Evolutionary conservation across 495 filamentous ascomycete species (phyloP).

Genomic region (Glarea lozoyensis): DNA sequence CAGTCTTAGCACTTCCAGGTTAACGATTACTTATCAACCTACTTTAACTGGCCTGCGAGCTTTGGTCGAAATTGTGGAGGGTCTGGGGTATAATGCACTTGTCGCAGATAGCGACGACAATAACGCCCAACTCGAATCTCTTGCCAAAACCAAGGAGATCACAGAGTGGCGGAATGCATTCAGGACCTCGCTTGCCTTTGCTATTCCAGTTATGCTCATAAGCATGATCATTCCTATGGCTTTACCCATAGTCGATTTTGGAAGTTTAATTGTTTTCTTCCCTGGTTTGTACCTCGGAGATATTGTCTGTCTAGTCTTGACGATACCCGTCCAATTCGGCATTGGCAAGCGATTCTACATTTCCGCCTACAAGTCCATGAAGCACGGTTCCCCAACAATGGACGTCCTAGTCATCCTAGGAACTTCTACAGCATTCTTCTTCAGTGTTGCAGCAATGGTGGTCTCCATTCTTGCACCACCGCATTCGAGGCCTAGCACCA

Average conservation of each 20-base stretch:
- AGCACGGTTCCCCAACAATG: conserved; percentile 90
- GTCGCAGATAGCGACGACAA: conserved; percentile 89
- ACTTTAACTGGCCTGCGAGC: conserved; percentile 65
- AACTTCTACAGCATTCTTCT: conserved; percentile 97
- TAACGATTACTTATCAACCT: conserved; percentile 62
- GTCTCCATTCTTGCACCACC: conserved; percentile 62
- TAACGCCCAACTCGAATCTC: conserved; percentile 90
- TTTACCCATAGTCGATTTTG: conserved; percentile 63
- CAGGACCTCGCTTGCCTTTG: conserved; percentile 64
- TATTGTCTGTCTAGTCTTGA: conserved; percentile 69
- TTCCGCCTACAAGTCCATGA: conserved; percentile 82
- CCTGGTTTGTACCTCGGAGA: conserved; percentile 85
- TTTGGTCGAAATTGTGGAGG: conserved; percentile 76
- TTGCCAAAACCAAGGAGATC: conserved; percentile 94
- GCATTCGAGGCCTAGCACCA: conserved; percentile 70
- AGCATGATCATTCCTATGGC: conserved; percentile 87
- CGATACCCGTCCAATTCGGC: conserved; percentile 92
- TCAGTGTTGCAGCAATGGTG: conserved; percentile 81
- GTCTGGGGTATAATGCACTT: conserved; percentile 74
- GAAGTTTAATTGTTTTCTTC: conserved; percentile 46
- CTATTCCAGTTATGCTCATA: conserved; percentile 84
- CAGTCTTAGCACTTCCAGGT: conserved; percentile 55
- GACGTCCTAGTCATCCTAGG: conserved; percentile 92
- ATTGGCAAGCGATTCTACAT: conserved; percentile 89
- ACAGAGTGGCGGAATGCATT: conserved; percentile 84